Evolutionary conservation across 257 asterid genomes (phyloP).

Genomic region (Solanum chiquidenum): DNA sequence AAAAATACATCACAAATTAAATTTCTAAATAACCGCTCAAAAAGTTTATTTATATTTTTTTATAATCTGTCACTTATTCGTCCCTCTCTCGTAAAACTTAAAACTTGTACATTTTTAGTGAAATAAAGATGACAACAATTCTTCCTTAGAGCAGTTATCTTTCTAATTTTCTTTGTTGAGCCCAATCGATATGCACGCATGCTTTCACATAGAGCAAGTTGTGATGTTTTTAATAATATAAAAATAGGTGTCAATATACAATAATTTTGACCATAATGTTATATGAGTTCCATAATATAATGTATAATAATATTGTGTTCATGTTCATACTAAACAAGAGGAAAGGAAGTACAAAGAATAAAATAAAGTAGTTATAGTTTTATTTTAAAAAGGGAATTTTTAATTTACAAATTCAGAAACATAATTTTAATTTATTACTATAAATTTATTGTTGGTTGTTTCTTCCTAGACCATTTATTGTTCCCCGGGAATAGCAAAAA

Average conservation of each 20-base stretch:
- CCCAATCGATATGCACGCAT: not conserved
- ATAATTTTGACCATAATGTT: not conserved
- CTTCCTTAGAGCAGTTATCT: not conserved
- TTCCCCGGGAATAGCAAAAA: not conserved
- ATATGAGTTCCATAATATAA: not conserved
- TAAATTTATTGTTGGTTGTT: not conserved
- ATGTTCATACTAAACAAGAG: not conserved
- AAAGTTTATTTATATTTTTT: not conserved
- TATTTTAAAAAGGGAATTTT: too few relatives aligned
- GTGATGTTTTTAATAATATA: not conserved
- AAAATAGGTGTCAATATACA: not conserved
- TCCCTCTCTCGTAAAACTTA: too few relatives aligned
- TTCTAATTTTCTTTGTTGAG: not conserved
- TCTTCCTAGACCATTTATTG: not conserved
- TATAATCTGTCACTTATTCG: too few relatives aligned
- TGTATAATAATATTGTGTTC: not conserved
- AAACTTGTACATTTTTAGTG: not conserved
- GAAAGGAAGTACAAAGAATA: not conserved
- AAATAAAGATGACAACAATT: not conserved
- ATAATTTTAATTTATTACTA: not conserved
- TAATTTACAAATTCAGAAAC: not conserved
- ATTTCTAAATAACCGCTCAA: not conserved
- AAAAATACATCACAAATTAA: not conserved
- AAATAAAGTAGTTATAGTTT: not conserved
- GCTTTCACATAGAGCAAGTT: not conserved